phyloP scores from a whole-genome alignment of 2,329 filamentous ascomycete species.

The Samsoniella hepiali region DNA sequence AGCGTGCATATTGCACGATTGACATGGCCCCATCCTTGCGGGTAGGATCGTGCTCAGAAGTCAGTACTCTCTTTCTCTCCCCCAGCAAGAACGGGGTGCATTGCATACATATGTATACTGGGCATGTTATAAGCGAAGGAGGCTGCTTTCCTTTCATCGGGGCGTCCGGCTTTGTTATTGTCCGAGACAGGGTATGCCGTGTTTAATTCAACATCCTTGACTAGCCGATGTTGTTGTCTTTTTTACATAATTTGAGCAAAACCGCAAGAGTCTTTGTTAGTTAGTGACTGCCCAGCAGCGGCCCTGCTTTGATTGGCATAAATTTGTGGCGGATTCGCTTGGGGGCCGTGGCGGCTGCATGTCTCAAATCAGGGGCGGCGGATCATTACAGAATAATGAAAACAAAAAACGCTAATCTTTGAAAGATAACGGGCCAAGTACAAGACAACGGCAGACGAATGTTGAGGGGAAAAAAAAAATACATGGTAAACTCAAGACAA shows the following conservation, averaged over 20 bases:
- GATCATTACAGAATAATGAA: neutral
- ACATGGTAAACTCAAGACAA: no score
- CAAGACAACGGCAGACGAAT: no score
- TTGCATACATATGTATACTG: neutral
- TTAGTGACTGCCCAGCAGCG: no score
- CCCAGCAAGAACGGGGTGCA: neutral
- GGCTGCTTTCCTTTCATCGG: neutral
- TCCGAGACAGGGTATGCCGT: no score
- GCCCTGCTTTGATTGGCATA: neutral
- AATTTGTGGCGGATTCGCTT: neutral
- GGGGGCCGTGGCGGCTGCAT: constrained; percentile 10
- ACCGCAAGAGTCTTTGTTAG: no score
- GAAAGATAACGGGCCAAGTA: neutral
- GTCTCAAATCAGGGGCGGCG: constrained; percentile 1
- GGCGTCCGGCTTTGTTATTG: no score
- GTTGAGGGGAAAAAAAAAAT: no score
- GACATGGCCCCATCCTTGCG: neutral
- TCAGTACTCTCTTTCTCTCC: neutral
- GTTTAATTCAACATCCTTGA: no score
- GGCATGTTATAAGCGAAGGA: neutral
- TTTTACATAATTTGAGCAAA: no score
- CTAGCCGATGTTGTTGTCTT: no score
- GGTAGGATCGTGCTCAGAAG: no score
- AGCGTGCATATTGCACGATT: neutral
- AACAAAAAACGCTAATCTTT: no score